Base-by-base conservation (phyloP, 2,329 filamentous ascomycete species). In the Epichloe amarillans region DNA sequence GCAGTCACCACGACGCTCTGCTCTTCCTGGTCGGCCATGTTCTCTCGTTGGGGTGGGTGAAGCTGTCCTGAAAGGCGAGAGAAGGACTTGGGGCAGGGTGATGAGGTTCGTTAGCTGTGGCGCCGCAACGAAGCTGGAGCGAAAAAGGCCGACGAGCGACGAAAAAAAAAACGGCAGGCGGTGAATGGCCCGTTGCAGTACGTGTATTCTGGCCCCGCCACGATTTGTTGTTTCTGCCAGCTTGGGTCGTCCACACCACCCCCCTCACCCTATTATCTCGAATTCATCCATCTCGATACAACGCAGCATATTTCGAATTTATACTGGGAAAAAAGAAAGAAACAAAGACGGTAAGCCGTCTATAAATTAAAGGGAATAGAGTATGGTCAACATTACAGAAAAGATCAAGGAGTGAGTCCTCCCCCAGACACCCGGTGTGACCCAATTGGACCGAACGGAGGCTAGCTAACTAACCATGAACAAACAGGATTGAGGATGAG, bases 341-440 rank as follows among this genome's bases (percentile, higher is more conserved):
- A 12, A 23, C 15, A 19, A 30, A 62, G 62, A 64, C 62, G 62
- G 61, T 51, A 56, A 41, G 42, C 62, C 61, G 59, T 61, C 58
- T 61, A 52, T 60, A 63, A 64, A 62, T 15, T 62, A 62, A 42
- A 54, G 55, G 52, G 54, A 56, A 56, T 51, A 69, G 78, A 72
- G 5, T 63, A 98, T 98, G 93, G 93, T 97, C 70, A 97, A 97
- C 75, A 98, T 98, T 59, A 97, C 93, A 58, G 94, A 98, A 51
- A 97, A 95, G 79, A 98, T 98, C 75, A 98, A 98, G 78, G 93
- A 97, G 91, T 95, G 71, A 64, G 83, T 66, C 19, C 33, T 19
- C 17, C 35, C 42, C 43, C 7, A 10, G 12, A 6, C 14, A 17
- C 36, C 38, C 19, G 30, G 23, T 17, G 19, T 15, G 5, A 47